Base-by-base conservation (phyloP, 305 asterid genomes). In the Fraxinus angustifolia region DNA sequence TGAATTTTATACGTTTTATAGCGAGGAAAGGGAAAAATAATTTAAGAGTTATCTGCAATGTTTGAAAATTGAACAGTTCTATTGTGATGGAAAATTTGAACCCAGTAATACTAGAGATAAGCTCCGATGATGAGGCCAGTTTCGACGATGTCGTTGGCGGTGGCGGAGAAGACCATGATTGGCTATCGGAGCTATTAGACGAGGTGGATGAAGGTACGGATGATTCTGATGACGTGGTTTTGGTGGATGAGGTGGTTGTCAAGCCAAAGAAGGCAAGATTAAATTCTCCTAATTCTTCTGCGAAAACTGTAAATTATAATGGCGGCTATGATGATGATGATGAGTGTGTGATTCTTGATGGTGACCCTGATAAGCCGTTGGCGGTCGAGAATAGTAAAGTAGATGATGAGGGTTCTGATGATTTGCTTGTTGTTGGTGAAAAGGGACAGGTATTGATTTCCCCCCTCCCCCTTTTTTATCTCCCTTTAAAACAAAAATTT, bases 381-480 rank as follows among this genome's bases (percentile, higher is more conserved):
- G 82, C 76, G 58, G 73, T 86, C 78, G 82, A 76, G 82, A 87
- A 77, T 48, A 87, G 48, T 53, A 81, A 40, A 76, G 82, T 26
- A 3, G 77, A 67, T 5, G 77, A 38, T n/a, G 89, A 86, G 62
- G 93, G 89, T 84, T 86, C 91, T 17, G 97, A 93, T 82, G 99
- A 93, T 70, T 53, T 93, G 83, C 87, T 87, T 62, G 87, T 95
- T 83, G 89, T 92, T 56, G 79, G 91, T 40, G 97, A 92, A 85
- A 95, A 94, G 93, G 99, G 98, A 4, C 96, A 91, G 97, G 98
- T 95, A 89, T 86, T 80, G 73, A n/a, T 36, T 67, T 77, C 62
- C 30, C 65, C 48, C 60, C 36, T 23, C 26, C 26, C 26, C 26
- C 45, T 12, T 65, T 65, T 17, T 30, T 17, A 34, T 81, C 35